A percentile compares a stretch with the other conserved stretches of the same genome.
Evolutionary conservation across 1,284 basidiomycete species (phyloP).

Genomic region (Puccinia triticina): DNA sequence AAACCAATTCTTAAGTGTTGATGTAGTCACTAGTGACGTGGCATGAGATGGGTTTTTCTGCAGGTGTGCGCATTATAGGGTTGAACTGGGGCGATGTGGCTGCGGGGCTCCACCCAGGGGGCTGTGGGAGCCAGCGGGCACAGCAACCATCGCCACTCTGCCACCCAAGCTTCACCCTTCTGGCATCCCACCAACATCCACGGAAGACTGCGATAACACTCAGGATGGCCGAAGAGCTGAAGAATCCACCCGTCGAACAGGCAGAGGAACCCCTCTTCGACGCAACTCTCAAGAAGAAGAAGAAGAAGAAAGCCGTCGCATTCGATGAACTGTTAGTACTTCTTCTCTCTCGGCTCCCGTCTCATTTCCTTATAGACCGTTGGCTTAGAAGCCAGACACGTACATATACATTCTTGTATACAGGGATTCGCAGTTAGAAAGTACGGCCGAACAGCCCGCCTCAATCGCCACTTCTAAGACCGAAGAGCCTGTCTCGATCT

Average conservation of each 20-base stretch:
- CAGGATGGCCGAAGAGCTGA: slow-evolving; percentile 39
- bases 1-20: no score
- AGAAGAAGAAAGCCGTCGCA: slow-evolving; percentile 74
- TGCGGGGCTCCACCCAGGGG: no score
- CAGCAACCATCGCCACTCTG: not conserved
- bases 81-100: no score
- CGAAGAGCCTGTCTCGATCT: slow-evolving; percentile 51
- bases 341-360: not conserved
- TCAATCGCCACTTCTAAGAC: slow-evolving; percentile 53
- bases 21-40: no score
- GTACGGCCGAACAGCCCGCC: slow-evolving; percentile 7
- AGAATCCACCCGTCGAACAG: slow-evolving; percentile 14
- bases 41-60: no score
- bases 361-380: not conserved
- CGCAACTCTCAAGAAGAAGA: slow-evolving; percentile 74
- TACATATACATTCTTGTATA: not conserved
- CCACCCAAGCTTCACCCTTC: not conserved
- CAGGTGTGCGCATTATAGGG: no score
- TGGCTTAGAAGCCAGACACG: not conserved
- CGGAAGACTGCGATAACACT: not conserved
- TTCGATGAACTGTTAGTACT: slow-evolving; percentile 76
- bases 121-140: no score
- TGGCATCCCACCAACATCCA: not conserved
- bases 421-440: slow-evolving; percentile 30
- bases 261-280: slow-evolving; percentile 78